Conservation (phyloP, 169 alveolate genomes). For the Plasmodium gonderi region DNA sequence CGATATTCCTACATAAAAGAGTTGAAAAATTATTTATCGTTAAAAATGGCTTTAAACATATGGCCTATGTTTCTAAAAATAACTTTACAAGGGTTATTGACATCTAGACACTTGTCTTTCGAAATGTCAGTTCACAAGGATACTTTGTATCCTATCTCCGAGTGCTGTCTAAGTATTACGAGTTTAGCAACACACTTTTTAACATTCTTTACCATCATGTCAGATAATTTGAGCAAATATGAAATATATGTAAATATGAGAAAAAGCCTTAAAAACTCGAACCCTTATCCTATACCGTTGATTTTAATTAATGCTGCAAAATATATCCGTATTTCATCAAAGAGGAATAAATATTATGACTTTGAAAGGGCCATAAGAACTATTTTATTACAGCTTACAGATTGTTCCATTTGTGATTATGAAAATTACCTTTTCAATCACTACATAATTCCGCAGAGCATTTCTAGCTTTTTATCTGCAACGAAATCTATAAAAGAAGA, state of each 20-base stretch:
- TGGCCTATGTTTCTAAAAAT: slow-evolving; percentile 76
- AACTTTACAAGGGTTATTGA: slow-evolving; percentile 60
- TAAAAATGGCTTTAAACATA: slow-evolving; percentile 75
- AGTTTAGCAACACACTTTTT: slow-evolving; percentile 74
- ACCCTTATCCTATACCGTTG: slow-evolving; percentile 48
- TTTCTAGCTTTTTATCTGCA: slow-evolving; percentile 60
- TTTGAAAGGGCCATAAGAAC: slow-evolving; percentile 73
- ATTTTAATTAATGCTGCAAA: slow-evolving; percentile 72
- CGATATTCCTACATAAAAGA: slow-evolving; percentile 66
- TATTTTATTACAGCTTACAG: slow-evolving; percentile 67
- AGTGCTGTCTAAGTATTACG: slow-evolving; percentile 70
- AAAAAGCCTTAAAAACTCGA: slow-evolving; percentile 3
- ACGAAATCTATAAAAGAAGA: slow-evolving; percentile 16
- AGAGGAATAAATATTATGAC: slow-evolving; percentile 61
- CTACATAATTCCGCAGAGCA: slow-evolving; percentile 67
- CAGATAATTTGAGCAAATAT: slow-evolving; percentile 60
- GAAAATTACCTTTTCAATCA: slow-evolving; percentile 75
- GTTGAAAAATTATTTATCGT: slow-evolving; percentile 63
- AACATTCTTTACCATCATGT: slow-evolving; percentile 62
- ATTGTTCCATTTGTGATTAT: slow-evolving; percentile 75
- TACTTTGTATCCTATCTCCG: slow-evolving; percentile 60
- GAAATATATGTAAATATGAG: slow-evolving; percentile 63
- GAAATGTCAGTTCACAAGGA: slow-evolving; percentile 75
- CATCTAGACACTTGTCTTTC: slow-evolving; percentile 64
- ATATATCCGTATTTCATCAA: slow-evolving; percentile 64